These are phyloP conservation scores for Phylloporus sp. DNA, from an alignment of 768 basidiomycete species.

Conservation along the genomic window DNA sequence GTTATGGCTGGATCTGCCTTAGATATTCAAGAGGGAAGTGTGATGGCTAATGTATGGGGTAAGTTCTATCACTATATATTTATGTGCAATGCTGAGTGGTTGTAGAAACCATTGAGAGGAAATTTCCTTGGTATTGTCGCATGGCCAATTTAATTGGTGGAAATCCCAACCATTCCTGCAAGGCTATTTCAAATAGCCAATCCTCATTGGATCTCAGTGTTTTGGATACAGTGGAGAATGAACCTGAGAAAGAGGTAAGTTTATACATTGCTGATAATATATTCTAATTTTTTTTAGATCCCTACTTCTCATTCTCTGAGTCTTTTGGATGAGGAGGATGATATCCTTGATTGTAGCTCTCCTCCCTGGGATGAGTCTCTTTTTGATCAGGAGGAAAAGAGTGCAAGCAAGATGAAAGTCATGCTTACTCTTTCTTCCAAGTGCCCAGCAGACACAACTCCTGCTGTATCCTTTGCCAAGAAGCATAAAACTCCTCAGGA, in stretches of 20 bases:
- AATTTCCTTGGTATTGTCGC: not conserved
- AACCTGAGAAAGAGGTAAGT: not conserved
- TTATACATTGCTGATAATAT: not conserved
- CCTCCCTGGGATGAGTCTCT: not conserved
- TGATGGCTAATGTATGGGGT: not conserved
- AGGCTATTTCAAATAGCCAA: not conserved
- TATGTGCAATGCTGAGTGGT: not conserved
- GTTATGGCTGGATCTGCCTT: not conserved
- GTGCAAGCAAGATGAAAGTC: not conserved
- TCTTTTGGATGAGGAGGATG: not conserved
- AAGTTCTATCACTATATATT: not conserved
- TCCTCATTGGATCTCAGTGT: not conserved
- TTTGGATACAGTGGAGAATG: not conserved
- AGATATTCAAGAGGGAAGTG: not conserved
- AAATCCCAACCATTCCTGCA: not conserved
- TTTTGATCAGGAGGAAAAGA: not conserved
- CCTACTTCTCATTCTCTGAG: not conserved
- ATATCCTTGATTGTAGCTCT: not conserved
- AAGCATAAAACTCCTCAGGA: not conserved
- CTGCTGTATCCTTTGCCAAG: not conserved
- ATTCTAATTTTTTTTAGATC: not conserved
- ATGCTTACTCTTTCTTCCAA: not conserved
- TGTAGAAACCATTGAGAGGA: not conserved
- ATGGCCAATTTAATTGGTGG: not conserved
- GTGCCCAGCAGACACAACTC: not conserved